A percentile compares a stretch with the other conserved stretches of the same genome.
These are phyloP conservation scores for Hypsizygus marmoreus DNA, from an alignment of 768 basidiomycete species.

Conservation along the genomic window DNA sequence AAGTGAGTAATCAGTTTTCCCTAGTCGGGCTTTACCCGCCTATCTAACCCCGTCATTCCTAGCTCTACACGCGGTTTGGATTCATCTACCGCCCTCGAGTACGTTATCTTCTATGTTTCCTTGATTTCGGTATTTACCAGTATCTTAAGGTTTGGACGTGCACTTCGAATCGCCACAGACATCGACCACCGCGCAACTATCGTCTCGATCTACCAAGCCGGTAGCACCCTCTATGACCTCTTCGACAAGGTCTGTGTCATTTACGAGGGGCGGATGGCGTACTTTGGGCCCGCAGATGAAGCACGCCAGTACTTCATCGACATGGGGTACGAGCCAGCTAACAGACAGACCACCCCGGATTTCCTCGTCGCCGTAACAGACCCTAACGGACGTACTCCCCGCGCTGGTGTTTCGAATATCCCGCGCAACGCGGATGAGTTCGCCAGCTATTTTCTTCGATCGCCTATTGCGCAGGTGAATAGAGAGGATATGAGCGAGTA, in stretches of 20 bases:
- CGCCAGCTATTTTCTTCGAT: slow-evolving; percentile 34
- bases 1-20: too few relatives aligned
- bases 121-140: too few relatives aligned
- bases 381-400: slow-evolving; percentile 51
- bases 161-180: slow-evolving; percentile 67
- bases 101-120: too few relatives aligned
- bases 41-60: slow-evolving; percentile 18
- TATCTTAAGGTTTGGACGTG: too few relatives aligned
- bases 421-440: slow-evolving; percentile 53
- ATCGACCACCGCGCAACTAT: slow-evolving; percentile 56
- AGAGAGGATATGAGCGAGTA: slow-evolving; percentile 51
- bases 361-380: slow-evolving; percentile 67
- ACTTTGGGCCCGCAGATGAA: slow-evolving; percentile 66
- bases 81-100: slow-evolving; percentile 71
- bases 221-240: slow-evolving; percentile 61
- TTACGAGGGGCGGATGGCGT: slow-evolving; percentile 75
- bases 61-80: slow-evolving; percentile 70
- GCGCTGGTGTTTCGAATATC: slow-evolving; percentile 28
- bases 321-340: slow-evolving; percentile 61
- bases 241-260: slow-evolving; percentile 80
- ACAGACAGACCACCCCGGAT: slow-evolving; percentile 66
- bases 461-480: slow-evolving; percentile 37
- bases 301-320: slow-evolving; percentile 77
- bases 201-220: slow-evolving; percentile 84
- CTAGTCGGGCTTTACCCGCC: not conserved